These are phyloP conservation scores for Letharia lupina DNA, from an alignment of 495 filamentous ascomycete species.

Conservation along the genomic window DNA sequence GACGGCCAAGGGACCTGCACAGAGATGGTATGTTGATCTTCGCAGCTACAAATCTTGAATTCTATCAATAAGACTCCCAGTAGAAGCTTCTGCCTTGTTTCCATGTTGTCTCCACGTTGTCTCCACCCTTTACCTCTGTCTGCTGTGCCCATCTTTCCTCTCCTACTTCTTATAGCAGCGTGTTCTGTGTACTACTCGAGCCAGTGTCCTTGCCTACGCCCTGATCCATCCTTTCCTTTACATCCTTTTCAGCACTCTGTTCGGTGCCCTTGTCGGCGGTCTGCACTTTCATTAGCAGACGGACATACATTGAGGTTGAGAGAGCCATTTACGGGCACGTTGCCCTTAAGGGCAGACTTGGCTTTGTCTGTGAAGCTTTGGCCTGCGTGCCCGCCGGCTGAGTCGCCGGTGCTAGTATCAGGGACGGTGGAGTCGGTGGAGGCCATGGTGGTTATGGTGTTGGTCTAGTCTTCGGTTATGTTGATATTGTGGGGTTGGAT, in stretches of 20 bases:
- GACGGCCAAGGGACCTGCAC: not conserved
- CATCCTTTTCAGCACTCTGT: constrained; percentile 10
- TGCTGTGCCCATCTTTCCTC: not conserved
- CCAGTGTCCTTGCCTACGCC: constrained; percentile 10
- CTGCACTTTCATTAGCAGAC: not conserved
- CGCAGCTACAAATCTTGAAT: not conserved
- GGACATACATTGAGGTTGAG: not conserved
- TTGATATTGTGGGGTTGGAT: not conserved
- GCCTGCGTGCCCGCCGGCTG: constrained; percentile 12
- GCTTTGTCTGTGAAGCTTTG: constrained; percentile 20
- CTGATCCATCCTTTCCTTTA: constrained; percentile 1
- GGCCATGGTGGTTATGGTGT: constrained; percentile 4
- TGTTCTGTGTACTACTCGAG: constrained; percentile 9
- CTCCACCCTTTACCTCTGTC: not conserved
- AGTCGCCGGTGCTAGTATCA: constrained; percentile 10
- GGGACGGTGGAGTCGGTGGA: constrained; percentile 20
- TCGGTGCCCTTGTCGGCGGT: constrained; percentile 8
- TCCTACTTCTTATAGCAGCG: constrained; percentile 3
- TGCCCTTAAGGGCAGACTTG: constrained; percentile 18
- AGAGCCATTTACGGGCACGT: constrained; percentile 7
- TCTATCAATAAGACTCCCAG: not conserved
- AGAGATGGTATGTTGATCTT: not conserved
- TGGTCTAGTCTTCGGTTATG: not conserved
- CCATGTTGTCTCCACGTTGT: not conserved
- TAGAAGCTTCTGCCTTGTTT: not conserved